Percentiles rank a stretch among this genome's conserved stretches.
These are phyloP conservation scores for Podila epigama DNA, from an alignment of 192 early-diverging fungal genomes.

Conservation along the genomic window DNA sequence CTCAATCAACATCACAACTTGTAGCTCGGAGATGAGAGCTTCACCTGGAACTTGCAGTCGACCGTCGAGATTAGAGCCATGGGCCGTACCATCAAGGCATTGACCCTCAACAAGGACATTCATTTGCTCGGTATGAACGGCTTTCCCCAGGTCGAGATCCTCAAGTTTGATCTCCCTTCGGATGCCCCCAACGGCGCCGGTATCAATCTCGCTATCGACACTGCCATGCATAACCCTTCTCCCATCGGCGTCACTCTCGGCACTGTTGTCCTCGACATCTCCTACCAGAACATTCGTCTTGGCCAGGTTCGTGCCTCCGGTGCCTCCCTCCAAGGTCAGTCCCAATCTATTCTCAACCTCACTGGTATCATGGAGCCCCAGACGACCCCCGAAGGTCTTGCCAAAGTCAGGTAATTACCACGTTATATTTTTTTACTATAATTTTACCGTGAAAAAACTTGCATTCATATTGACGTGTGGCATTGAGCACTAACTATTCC, in stretches of 20 bases:
- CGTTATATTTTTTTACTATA: neutral
- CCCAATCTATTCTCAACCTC: slow-evolving; percentile 48
- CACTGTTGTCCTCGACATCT: slow-evolving; percentile 45
- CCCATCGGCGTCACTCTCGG: slow-evolving; percentile 54
- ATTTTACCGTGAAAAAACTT: too few species aligned
- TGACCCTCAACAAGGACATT: slow-evolving; percentile 43
- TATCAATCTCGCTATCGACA: slow-evolving; percentile 63
- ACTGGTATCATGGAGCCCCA: slow-evolving; percentile 61
- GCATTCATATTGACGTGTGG: too few species aligned
- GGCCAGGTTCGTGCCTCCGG: slow-evolving; percentile 59
- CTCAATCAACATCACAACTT: neutral
- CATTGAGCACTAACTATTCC: neutral
- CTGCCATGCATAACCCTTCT: slow-evolving; percentile 63
- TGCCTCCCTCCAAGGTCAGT: slow-evolving; percentile 46
- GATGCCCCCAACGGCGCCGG: slow-evolving; percentile 56
- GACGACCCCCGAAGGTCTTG: slow-evolving; percentile 52
- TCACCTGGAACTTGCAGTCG: slow-evolving; percentile 47
- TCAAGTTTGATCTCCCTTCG: slow-evolving; percentile 26
- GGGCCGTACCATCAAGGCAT: slow-evolving; percentile 30
- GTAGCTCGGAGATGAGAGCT: slow-evolving; percentile 10
- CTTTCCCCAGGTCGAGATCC: slow-evolving; percentile 15
- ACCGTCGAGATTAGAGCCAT: slow-evolving; percentile 42
- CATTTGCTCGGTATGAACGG: slow-evolving; percentile 39
- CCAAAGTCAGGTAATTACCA: slow-evolving; percentile 53
- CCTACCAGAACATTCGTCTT: slow-evolving; percentile 40